These are phyloP conservation scores for Sclerotinia nivalis DNA, from an alignment of 2,329 filamentous ascomycete species.

Conservation along the genomic window DNA sequence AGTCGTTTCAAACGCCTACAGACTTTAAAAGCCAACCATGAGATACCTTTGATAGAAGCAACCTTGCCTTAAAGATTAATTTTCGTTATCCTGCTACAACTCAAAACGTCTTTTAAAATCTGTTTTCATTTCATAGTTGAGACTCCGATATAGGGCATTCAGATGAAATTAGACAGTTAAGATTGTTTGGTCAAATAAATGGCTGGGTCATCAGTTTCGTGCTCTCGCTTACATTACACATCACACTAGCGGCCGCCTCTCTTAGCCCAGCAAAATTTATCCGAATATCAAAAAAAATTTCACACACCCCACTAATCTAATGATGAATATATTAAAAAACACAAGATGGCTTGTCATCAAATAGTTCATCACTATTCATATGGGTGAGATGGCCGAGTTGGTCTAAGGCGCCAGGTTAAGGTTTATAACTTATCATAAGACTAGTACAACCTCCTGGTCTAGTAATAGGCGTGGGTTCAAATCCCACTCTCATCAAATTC, in stretches of 20 bases:
- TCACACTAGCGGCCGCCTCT: neutral
- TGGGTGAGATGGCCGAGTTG: constrained; percentile 21
- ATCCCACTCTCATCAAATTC: constrained; percentile 42
- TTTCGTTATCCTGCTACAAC: neutral
- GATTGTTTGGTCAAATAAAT: neutral
- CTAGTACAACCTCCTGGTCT: constrained; percentile 6
- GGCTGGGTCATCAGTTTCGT: neutral
- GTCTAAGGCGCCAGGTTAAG: constrained; percentile 24
- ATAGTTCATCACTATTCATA: neutral
- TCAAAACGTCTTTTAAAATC: neutral
- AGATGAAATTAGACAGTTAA: neutral
- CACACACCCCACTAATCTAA: rapidly evolving
- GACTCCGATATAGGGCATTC: neutral
- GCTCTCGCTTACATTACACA: neutral
- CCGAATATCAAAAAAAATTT: neutral
- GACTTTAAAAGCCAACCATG: neutral
- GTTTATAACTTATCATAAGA: neutral
- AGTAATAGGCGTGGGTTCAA: constrained; percentile 43
- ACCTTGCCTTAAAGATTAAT: too few relatives aligned
- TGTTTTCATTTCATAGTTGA: too few relatives aligned
- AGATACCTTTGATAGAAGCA: neutral
- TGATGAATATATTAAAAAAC: rapidly evolving
- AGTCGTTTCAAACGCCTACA: neutral
- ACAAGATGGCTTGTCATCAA: rapidly evolving
- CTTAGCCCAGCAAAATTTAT: neutral